phyloP scores from a whole-genome alignment of 1,139 yeast genomes.

The Chernovozyma aurita region DNA sequence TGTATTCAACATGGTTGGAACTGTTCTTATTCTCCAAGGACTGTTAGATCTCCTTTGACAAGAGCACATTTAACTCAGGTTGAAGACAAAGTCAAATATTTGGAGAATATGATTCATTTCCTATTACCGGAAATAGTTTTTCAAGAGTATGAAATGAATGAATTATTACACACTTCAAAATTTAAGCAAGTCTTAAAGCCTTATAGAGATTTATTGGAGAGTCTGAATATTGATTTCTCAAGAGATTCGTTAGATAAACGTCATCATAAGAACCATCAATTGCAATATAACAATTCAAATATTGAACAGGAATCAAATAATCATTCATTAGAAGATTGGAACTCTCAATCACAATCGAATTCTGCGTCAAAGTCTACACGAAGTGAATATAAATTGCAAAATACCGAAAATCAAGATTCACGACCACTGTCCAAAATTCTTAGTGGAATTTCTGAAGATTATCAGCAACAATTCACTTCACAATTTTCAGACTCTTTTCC shows the following conservation, averaged over 20 bases:
- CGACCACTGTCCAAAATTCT: neutral
- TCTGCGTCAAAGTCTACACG: neutral
- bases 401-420: neutral
- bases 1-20: slow-evolving; percentile 71
- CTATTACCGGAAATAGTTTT: slow-evolving; percentile 25
- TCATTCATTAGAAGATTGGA: neutral
- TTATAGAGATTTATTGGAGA: slow-evolving; percentile 12
- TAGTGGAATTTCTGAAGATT: neutral
- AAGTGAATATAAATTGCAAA: neutral
- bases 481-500: neutral
- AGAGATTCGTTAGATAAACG: slow-evolving; percentile 1
- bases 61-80: slow-evolving; percentile 76
- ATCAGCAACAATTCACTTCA: neutral
- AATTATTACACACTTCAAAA: slow-evolving; percentile 18
- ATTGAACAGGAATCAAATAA: neutral
- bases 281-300: neutral
- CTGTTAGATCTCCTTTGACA: slow-evolving; percentile 76
- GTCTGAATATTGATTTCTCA: slow-evolving; percentile 5
- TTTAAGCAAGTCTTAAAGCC: slow-evolving; percentile 20
- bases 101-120: slow-evolving; percentile 49
- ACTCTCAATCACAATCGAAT: neutral
- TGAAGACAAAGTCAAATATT: slow-evolving; percentile 54
- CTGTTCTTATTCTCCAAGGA: slow-evolving; percentile 73
- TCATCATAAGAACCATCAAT: slow-evolving; percentile 1
- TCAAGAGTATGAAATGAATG: slow-evolving; percentile 19